A percentile compares a stretch with the other conserved stretches of the same genome.
Evolutionary conservation across 2,329 filamentous ascomycete genomes (phyloP).

Genomic region (Fusarium sp.): DNA sequence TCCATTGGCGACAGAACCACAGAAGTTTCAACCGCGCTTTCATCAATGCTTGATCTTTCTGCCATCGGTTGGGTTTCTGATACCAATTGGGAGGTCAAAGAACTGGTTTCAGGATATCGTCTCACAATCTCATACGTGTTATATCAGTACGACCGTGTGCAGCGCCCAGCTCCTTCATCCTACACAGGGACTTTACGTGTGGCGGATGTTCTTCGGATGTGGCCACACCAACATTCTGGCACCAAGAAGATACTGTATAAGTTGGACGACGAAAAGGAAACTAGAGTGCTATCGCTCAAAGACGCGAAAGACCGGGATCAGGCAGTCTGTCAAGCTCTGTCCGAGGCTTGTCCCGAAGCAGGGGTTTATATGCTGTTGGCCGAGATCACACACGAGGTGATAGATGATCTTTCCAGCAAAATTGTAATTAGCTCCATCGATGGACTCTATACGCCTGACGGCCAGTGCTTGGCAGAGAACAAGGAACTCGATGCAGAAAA

Average conservation of each 20-base stretch:
- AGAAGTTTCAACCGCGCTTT: not conserved
- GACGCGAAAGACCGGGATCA: not conserved
- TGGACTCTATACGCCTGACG: slow-evolving; percentile 4
- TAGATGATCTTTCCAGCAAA: not conserved
- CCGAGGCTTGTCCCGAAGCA: not conserved
- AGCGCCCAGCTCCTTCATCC: not conserved
- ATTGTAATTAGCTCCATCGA: slow-evolving; percentile 1
- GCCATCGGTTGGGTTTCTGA: slow-evolving; percentile 16
- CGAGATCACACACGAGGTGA: slow-evolving; percentile 7
- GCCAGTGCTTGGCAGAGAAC: not conserved
- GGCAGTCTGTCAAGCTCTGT: slow-evolving; percentile 7
- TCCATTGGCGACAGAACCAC: slow-evolving; percentile 1
- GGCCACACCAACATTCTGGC: not conserved
- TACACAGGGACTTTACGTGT: not conserved
- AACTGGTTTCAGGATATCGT: slow-evolving; percentile 21
- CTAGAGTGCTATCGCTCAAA: not conserved
- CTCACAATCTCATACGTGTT: slow-evolving; percentile 23
- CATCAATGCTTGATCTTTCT: slow-evolving; percentile 21
- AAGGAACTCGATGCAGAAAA: not conserved
- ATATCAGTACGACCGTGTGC: not conserved
- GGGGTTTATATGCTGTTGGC: slow-evolving; percentile 24
- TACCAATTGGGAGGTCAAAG: not conserved
- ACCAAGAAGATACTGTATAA: slow-evolving; percentile 9
- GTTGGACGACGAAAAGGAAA: not conserved
- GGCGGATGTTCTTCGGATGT: slow-evolving; percentile 4